These are phyloP conservation scores for Xylaria intraflava DNA, from an alignment of 495 filamentous ascomycete genomes.

Conservation along the genomic window DNA sequence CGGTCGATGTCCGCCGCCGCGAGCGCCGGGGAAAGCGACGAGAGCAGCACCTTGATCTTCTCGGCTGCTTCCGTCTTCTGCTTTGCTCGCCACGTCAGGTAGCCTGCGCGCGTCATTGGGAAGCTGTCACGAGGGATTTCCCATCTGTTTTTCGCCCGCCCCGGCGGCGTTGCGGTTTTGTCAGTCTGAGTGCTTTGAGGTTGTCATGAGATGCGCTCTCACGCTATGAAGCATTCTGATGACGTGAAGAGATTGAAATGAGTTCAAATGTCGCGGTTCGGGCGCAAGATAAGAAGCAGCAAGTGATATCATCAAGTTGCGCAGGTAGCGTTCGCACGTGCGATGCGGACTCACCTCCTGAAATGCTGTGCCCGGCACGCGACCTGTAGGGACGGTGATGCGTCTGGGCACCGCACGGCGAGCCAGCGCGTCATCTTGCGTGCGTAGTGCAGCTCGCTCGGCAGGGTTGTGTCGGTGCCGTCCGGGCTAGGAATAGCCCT, in stretches of 20 bases:
- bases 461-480: constrained; percentile 25
- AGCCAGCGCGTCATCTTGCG: constrained; percentile 70
- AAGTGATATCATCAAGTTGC: not conserved
- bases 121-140: constrained; percentile 66
- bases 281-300: too few relatives aligned
- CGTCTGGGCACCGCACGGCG: constrained; percentile 42
- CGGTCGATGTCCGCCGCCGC: constrained; percentile 35
- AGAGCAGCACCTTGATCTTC: constrained; percentile 49
- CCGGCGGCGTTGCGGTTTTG: too few relatives aligned
- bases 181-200: too few relatives aligned
- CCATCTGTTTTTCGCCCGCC: constrained; percentile 62
- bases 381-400: constrained; percentile 58
- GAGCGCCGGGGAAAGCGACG: constrained; percentile 40
- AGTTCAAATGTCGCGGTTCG: too few relatives aligned
- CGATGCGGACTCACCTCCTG: constrained; percentile 24
- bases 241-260: too few relatives aligned
- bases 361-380: constrained; percentile 81
- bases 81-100: constrained; percentile 66
- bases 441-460: constrained; percentile 77
- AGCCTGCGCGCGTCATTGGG: constrained; percentile 62
- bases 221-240: too few relatives aligned
- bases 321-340: not conserved
- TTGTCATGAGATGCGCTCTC: too few relatives aligned
- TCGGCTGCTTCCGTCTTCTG: constrained; percentile 65
- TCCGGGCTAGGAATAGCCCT: constrained; percentile 30